Evolutionary conservation across 345 rosid species (phyloP).

Genomic region (Eucalyptus marginata): DNA sequence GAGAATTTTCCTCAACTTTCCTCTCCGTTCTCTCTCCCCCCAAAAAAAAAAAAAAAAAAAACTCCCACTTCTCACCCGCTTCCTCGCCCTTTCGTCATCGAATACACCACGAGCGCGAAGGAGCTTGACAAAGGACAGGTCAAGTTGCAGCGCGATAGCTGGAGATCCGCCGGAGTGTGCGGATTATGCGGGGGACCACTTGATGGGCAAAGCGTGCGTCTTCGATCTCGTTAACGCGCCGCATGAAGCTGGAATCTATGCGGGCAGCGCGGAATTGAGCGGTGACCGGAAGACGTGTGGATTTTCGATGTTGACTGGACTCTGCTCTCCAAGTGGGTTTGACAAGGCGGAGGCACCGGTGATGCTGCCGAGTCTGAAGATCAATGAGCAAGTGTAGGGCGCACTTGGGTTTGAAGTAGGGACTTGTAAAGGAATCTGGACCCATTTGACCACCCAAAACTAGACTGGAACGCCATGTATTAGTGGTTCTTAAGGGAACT

Average conservation of each 20-base stretch:
- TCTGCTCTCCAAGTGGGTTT: conserved; percentile 76
- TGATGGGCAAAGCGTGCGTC: conserved; percentile 34
- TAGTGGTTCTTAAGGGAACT: accelerated
- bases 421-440: conserved; percentile 25
- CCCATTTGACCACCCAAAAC: conserved; percentile 8
- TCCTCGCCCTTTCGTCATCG: conserved; percentile 45
- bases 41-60: conserved; percentile 1
- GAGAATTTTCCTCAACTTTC: conserved; percentile 11
- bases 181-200: conserved; percentile 52
- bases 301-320: conserved; percentile 85
- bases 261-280: conserved; percentile 29
- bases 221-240: conserved; percentile 52
- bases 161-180: conserved; percentile 78
- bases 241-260: conserved; percentile 43
- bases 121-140: conserved; percentile 26
- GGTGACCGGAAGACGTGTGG: conserved; percentile 78
- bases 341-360: conserved; percentile 58
- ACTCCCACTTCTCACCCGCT: conserved; percentile 4
- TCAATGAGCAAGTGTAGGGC: conserved; percentile 36
- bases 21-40: conserved; percentile 7
- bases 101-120: conserved; percentile 23
- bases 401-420: not conserved
- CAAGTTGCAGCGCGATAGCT: conserved; percentile 56
- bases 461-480: accelerated
- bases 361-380: conserved; percentile 55